phyloP scores from a whole-genome alignment of 441 rosid genomes.

The Cnidoscolus chayamansa region DNA sequence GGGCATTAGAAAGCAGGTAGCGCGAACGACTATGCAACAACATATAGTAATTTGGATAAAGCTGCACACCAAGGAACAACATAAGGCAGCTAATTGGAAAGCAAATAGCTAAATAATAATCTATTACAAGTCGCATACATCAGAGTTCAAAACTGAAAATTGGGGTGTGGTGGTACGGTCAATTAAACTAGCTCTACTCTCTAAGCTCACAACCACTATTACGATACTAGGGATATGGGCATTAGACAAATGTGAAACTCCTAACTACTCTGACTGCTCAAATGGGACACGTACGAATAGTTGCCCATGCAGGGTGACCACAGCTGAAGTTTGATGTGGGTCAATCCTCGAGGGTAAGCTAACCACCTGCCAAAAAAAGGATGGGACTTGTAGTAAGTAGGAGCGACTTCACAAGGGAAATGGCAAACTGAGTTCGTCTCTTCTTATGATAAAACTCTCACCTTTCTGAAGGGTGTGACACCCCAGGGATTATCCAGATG shows the following conservation, averaged over 20 bases:
- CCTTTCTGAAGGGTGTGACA: conserved; percentile 77
- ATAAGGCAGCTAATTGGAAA: no score
- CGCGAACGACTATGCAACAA: background rate
- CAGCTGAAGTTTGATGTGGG: conserved; percentile 64
- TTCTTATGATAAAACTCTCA: conserved; percentile 20
- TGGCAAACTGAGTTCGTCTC: background rate
- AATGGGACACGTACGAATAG: conserved; percentile 61
- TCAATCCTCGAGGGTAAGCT: conserved; percentile 68
- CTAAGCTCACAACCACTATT: no score
- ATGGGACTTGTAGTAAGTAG: no score
- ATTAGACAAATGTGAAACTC: background rate
- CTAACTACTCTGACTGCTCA: conserved; percentile 31
- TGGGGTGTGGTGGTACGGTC: background rate
- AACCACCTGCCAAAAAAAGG: conserved; percentile 46
- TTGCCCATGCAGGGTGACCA: conserved; percentile 72
- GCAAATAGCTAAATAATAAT: background rate
- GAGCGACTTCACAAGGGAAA: no score
- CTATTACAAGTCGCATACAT: conserved; percentile 7
- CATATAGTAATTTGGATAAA: background rate
- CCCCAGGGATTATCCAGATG: conserved; percentile 89
- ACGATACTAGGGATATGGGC: background rate
- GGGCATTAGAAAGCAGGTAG: background rate
- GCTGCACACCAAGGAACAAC: background rate
- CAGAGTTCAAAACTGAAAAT: conserved; percentile 4
- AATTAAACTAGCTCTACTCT: no score